Conservation (phyloP, 2,329 filamentous ascomycete species). For the Apiospora saccharicola region DNA sequence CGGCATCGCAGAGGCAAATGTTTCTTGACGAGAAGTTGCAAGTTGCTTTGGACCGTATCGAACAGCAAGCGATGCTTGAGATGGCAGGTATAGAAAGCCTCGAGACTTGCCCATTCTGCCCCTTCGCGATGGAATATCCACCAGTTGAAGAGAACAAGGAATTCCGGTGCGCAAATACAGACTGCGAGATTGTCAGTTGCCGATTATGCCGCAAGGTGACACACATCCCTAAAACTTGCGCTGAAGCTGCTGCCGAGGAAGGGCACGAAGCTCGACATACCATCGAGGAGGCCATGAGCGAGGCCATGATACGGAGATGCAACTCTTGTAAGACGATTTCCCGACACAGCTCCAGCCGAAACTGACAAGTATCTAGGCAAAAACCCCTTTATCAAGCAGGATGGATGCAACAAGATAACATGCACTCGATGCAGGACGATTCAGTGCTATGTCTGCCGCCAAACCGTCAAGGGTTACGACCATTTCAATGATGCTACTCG, state of each 20-base stretch:
- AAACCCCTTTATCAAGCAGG: slow-evolving; percentile 80
- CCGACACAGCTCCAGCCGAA: background rate
- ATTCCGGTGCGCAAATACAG: slow-evolving; percentile 73
- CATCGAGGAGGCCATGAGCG: slow-evolving; percentile 86
- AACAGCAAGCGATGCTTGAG: slow-evolving; percentile 74
- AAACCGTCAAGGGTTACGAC: slow-evolving; percentile 65
- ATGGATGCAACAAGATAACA: slow-evolving; percentile 84
- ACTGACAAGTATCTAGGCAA: slow-evolving; percentile 51
- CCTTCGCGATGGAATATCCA: slow-evolving; percentile 77
- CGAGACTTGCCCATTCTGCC: slow-evolving; percentile 81
- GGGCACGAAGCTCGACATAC: slow-evolving; percentile 67
- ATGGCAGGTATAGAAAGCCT: slow-evolving; percentile 75
- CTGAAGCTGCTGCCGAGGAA: slow-evolving; percentile 67
- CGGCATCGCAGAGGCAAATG: slow-evolving; percentile 57
- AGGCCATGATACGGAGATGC: slow-evolving; percentile 78
- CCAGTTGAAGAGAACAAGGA: slow-evolving; percentile 73
- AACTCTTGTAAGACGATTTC: slow-evolving; percentile 62
- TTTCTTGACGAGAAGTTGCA: slow-evolving; percentile 67
- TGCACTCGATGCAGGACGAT: slow-evolving; percentile 68
- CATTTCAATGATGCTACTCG: slow-evolving; percentile 70
- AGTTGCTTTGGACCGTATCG: slow-evolving; percentile 71
- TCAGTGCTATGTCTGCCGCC: slow-evolving; percentile 76
- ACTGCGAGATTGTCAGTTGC: slow-evolving; percentile 71
- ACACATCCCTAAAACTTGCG: slow-evolving; percentile 77
- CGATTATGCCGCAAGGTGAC: slow-evolving; percentile 72